Base-by-base conservation (phyloP, 257 asterid genomes). In the Solanum pennellii region DNA sequence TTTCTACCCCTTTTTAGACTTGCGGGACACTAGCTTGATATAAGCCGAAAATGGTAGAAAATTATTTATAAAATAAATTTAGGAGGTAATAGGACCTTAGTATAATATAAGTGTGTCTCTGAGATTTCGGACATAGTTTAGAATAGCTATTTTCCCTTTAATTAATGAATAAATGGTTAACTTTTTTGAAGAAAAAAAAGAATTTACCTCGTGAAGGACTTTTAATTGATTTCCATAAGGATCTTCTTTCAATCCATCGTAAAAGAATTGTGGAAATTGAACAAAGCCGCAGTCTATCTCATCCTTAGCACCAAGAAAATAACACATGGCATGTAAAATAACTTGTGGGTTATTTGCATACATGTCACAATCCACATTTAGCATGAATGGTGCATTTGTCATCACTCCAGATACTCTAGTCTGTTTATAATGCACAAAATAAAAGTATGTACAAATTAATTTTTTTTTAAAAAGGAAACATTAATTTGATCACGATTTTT, bases 341-440 rank as follows among this genome's bases (percentile, higher is more conserved):
- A 89, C 87, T 86, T 87, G 87, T 13, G 92, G 90, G 49, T 91
- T 89, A 49, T 91, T 87, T 59, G 60, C 93, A 44, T 83, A 90
- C 92, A 89, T 90, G 68, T 91, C 92, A 72, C 93, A 91, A 9
- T 91, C 93, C 27, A 91, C 92, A 29, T 91, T 91, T 45, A 91
- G 71, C 90, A 91, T 90, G 68, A 90, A 85, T 29, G 92, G 88
- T 3, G 93, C 93, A 86, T 91, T 91, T 44, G 91, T 90, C 92
- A 91, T 88, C 86, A 91, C 86, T 66, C 90, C 93, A 3, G 93
- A 89, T 13, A 90, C 90, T 90, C 92, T 86, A 2, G 89, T 86
- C 93, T 91, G 89, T 41, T 76, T 14, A 25, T 16, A 41, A 35
- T 4, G 3, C n/a, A 14, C 21, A n/a, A 6, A 16, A 29, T 9